These are phyloP conservation scores for Infundibulicybe gibba DNA, from an alignment of 768 basidiomycete genomes.

Conservation along the genomic window DNA sequence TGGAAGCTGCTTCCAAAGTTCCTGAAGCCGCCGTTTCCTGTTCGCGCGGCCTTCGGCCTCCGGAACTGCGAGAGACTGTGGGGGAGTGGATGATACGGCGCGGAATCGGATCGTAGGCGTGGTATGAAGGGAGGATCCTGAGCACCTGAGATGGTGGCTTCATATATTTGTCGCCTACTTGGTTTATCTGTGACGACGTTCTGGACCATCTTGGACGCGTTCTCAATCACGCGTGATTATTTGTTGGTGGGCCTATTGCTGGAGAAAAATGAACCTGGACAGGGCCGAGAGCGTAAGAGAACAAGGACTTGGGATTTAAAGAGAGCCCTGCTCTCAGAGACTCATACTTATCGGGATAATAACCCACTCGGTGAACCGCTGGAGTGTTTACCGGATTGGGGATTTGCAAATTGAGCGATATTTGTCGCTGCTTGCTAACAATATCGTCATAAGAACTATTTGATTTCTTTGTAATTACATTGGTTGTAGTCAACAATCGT, in stretches of 20 bases:
- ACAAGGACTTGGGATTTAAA: slow-evolving; percentile 1
- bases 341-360: slow-evolving; percentile 20
- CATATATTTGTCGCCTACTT: slow-evolving; percentile 48
- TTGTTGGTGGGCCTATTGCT: no score
- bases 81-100: slow-evolving; percentile 35
- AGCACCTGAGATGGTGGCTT: slow-evolving; percentile 48
- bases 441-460: no score
- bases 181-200: slow-evolving; percentile 15
- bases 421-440: no score
- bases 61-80: slow-evolving; percentile 61
- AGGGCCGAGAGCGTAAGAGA: no score
- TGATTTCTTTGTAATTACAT: not conserved
- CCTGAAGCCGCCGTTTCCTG: slow-evolving; percentile 56
- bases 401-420: not conserved
- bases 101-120: slow-evolving; percentile 52
- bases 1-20: slow-evolving; percentile 61
- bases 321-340: slow-evolving; percentile 34
- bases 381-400: slow-evolving; percentile 5
- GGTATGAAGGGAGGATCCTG: slow-evolving; percentile 56
- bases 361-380: slow-evolving; percentile 4
- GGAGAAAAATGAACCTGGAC: no score
- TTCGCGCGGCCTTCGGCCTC: slow-evolving; percentile 58
- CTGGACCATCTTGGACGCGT: not conserved
- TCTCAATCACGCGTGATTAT: no score
- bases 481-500: no score